A percentile compares a stretch with the other conserved stretches of the same genome.
Evolutionary conservation across 2,329 filamentous ascomycete genomes (phyloP).

Genomic region (Juglanconis oblonga): DNA sequence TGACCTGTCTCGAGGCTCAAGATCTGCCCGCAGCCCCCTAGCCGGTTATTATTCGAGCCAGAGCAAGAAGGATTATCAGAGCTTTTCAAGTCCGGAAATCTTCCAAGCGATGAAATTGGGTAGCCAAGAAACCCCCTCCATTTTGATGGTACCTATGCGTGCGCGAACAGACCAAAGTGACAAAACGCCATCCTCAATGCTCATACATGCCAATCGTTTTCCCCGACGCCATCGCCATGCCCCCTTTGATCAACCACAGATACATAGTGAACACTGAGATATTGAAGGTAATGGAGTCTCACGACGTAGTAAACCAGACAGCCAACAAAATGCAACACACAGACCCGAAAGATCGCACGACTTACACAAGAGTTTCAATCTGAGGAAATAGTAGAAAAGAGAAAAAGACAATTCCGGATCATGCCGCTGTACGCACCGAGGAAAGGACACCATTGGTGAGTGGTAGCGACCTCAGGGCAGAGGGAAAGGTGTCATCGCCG

Average conservation of each 20-base stretch:
- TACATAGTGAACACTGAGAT: neutral
- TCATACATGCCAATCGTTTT: neutral
- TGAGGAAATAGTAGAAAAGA: neutral
- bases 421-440: neutral
- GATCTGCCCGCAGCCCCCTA: too few species aligned
- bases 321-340: neutral
- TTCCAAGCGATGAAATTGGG: too few species aligned
- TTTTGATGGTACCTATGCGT: neutral
- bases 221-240: slow-evolving; percentile 3
- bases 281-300: neutral
- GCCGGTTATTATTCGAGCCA: too few species aligned
- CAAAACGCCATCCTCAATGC: slow-evolving; percentile 1
- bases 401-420: too few species aligned
- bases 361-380: too few species aligned
- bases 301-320: neutral
- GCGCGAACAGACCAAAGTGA: neutral
- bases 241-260: neutral
- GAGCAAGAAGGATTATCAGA: too few species aligned
- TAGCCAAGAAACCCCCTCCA: too few species aligned
- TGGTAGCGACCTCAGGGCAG: neutral
- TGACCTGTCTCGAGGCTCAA: too few species aligned
- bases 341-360: too few species aligned
- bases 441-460: neutral
- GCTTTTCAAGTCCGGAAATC: too few species aligned
- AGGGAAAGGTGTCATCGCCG: neutral